A percentile compares a stretch with the other conserved stretches of the same genome.
phyloP scores from a whole-genome alignment of 176 grass and related monocot species.

The Thalia dealbata region DNA sequence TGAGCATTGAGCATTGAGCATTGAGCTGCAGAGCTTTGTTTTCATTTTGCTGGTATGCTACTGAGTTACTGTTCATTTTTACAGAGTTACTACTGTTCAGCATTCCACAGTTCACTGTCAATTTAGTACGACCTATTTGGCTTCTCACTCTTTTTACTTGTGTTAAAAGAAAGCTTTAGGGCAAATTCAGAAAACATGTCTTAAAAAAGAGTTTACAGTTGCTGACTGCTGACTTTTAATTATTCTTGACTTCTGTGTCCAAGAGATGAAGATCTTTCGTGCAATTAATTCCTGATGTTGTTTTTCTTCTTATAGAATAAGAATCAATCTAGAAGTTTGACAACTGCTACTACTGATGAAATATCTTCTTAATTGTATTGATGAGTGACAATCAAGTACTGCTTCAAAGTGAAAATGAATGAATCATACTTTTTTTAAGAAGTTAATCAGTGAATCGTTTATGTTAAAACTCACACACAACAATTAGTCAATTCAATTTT shows the following conservation, averaged over 20 bases:
- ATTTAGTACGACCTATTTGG: neutral
- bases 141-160: neutral
- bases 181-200: neutral
- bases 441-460: too few species aligned
- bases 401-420: too few species aligned
- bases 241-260: neutral
- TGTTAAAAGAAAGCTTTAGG: neutral
- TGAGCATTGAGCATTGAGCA: constrained; percentile 34
- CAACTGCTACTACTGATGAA: too few species aligned
- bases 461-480: neutral
- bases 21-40: constrained; percentile 12
- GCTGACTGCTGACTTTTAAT: neutral
- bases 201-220: neutral
- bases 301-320: too few species aligned
- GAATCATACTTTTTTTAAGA: too few species aligned
- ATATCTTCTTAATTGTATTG: too few species aligned
- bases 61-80: neutral
- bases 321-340: too few species aligned
- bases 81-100: neutral
- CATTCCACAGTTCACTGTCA: neutral
- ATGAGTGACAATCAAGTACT: too few species aligned
- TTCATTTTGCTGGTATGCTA: neutral
- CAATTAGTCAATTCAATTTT: neutral
- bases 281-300: neutral
- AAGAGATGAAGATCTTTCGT: neutral